Percentiles rank a stretch among this genome's conserved stretches.
Evolutionary conservation across 2,329 filamentous ascomycete genomes (phyloP).

Genomic region (Aspergillus oerlinghausenensis): DNA sequence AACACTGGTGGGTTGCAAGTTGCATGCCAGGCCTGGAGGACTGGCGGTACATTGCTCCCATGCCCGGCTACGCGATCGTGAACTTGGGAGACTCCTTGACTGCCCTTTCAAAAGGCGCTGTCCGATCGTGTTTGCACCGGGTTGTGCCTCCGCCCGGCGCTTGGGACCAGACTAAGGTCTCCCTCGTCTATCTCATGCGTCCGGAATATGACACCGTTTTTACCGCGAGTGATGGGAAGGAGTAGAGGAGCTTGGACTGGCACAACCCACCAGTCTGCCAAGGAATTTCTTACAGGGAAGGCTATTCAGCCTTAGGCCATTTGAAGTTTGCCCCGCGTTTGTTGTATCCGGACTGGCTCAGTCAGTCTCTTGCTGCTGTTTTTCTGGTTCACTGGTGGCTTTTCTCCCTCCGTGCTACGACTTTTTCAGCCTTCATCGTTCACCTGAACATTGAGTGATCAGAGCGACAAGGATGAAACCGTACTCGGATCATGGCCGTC

Average conservation of each 20-base stretch:
- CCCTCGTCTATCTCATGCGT: not conserved
- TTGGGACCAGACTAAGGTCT: not conserved
- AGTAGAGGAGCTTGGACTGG: not conserved
- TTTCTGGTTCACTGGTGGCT: not conserved
- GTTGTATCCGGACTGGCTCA: not conserved
- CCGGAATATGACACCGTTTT: not conserved
- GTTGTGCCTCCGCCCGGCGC: not conserved
- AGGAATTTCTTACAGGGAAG: too few relatives aligned
- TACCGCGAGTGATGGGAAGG: not conserved
- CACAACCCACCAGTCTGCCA: not conserved
- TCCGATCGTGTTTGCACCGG: not conserved
- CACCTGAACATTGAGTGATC: not conserved
- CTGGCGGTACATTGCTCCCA: slow-evolving; percentile 53
- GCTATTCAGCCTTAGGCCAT: not conserved
- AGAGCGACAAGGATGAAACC: not conserved
- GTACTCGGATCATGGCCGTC: not conserved
- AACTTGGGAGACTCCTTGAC: slow-evolving; percentile 57
- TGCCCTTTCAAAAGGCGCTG: not conserved
- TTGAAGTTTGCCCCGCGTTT: not conserved
- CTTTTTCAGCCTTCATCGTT: not conserved
- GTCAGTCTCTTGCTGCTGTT: not conserved
- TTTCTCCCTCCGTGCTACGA: not conserved
- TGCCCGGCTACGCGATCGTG: slow-evolving; percentile 50
- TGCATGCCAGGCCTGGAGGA: slow-evolving; percentile 46
- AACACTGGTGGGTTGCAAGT: slow-evolving; percentile 57